A percentile compares a stretch with the other conserved stretches of the same genome.
Evolutionary conservation across 306 rosid species (phyloP).

Genomic region (Acmispon strigosus): DNA sequence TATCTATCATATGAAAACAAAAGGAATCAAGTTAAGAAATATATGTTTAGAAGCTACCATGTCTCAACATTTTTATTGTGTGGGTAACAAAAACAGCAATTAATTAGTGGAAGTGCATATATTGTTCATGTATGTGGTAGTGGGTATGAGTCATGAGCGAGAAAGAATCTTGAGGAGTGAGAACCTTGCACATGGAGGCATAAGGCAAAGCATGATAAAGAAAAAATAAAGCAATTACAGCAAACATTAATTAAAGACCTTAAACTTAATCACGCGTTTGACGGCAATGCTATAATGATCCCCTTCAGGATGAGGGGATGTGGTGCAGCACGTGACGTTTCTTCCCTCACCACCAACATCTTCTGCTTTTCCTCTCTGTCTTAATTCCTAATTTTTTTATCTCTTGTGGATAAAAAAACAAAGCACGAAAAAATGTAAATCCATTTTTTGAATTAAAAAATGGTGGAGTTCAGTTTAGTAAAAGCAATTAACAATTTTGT

Average conservation of each 20-base stretch:
- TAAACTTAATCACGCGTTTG: slow-evolving; percentile 21
- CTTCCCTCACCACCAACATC: slow-evolving; percentile 35
- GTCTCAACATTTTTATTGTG: background rate
- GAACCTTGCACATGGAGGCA: slow-evolving; percentile 32
- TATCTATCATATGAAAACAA: background rate
- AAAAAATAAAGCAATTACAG: slow-evolving; percentile 6
- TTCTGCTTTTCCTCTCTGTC: background rate
- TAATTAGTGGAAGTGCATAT: slow-evolving; percentile 3
- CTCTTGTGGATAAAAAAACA: background rate
- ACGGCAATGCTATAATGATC: slow-evolving; percentile 30
- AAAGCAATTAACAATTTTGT: background rate
- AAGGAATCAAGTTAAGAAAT: background rate
- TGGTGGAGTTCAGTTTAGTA: background rate
- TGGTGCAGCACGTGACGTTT: slow-evolving; percentile 51
- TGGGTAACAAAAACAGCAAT: background rate
- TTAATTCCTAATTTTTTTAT: background rate
- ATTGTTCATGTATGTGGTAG: slow-evolving; percentile 4
- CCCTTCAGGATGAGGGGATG: slow-evolving; percentile 11
- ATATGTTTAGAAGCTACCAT: background rate
- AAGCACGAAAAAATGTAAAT: background rate
- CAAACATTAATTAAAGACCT: background rate
- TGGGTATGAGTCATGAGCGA: slow-evolving; percentile 13
- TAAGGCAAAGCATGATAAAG: slow-evolving; percentile 12
- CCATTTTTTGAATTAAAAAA: background rate
- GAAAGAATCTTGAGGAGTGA: slow-evolving; percentile 19